Percentiles rank a stretch among this genome's conserved stretches.
Conservation (phyloP, 371 early-diverging fungal genomes). For the Mortierella sp. region DNA sequence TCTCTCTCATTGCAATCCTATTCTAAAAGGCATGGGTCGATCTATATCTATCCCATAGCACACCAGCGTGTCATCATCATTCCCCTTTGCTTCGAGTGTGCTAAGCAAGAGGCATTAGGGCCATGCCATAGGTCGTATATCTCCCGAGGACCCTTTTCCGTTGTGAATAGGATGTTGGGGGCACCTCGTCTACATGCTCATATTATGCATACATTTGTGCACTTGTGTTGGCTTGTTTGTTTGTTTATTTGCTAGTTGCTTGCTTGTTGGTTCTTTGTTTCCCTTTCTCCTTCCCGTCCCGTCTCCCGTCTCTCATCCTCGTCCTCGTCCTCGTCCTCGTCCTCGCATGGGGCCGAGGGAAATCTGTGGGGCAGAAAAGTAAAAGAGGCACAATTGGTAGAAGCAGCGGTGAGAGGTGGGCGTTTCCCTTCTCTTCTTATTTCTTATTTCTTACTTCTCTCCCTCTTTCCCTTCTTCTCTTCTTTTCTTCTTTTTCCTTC, state of each 20-base stretch:
- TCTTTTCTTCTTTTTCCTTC: not conserved
- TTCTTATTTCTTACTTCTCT: not conserved
- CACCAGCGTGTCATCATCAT: too few relatives aligned
- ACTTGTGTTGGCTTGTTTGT: not conserved
- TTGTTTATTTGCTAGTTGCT: not conserved
- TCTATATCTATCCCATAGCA: too few relatives aligned
- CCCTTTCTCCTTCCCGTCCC: not conserved
- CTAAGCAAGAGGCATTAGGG: too few relatives aligned
- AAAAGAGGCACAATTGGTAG: not conserved
- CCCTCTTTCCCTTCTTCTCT: not conserved
- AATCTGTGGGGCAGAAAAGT: conserved; percentile 10
- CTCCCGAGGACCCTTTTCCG: too few relatives aligned
- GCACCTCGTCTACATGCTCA: not conserved
- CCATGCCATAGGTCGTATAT: too few relatives aligned
- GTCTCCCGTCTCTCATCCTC: conserved; percentile 1
- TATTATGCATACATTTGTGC: too few relatives aligned
- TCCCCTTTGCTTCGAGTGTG: too few relatives aligned
- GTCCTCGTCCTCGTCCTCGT: too few relatives aligned
- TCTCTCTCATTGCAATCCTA: too few relatives aligned
- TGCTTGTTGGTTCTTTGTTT: too few relatives aligned
- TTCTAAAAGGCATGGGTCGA: too few relatives aligned
- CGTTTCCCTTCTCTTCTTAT: conserved; percentile 8
- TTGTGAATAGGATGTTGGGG: too few relatives aligned
- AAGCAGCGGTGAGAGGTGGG: not conserved
- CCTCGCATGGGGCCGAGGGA: conserved; percentile 4